Evolutionary conservation across 2,329 filamentous ascomycete species (phyloP).

Genomic region (Orbilia brochopaga): DNA sequence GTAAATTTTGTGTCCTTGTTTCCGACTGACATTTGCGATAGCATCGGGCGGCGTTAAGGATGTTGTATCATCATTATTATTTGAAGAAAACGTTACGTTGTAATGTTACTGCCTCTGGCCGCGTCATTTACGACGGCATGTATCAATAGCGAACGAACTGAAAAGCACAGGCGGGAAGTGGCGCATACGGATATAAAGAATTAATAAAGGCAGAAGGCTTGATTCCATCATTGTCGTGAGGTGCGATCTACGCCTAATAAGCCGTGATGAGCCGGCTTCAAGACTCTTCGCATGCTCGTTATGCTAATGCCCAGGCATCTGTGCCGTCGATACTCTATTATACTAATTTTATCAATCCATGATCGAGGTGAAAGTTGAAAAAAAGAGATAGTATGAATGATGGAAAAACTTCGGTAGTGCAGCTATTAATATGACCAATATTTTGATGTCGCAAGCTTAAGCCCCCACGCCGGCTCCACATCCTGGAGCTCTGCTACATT

Average conservation of each 20-base stretch:
- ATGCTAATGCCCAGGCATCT: slow-evolving; percentile 18
- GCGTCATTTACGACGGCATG: slow-evolving; percentile 12
- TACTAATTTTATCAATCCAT: slow-evolving; percentile 25
- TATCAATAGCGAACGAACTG: not conserved
- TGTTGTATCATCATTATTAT: no score
- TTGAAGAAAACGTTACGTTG: not conserved
- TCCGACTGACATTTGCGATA: slow-evolving; percentile 3
- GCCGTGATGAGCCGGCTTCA: slow-evolving; percentile 11
- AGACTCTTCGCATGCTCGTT: not conserved
- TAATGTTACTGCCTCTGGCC: not conserved
- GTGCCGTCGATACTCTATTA: slow-evolving; percentile 30
- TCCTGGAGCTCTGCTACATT: not conserved
- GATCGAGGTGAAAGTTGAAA: no score
- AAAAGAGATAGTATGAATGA: no score
- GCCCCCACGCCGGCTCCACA: slow-evolving; percentile 5
- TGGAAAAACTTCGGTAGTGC: not conserved
- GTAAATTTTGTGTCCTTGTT: slow-evolving; percentile 11
- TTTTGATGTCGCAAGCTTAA: slow-evolving; percentile 1
- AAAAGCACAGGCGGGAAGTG: slow-evolving; percentile 6
- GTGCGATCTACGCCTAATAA: slow-evolving; percentile 9
- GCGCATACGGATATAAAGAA: slow-evolving; percentile 20
- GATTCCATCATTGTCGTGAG: not conserved
- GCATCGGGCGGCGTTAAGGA: slow-evolving; percentile 29
- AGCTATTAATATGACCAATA: not conserved
- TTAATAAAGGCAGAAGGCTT: not conserved